Evolutionary conservation across 1,284 basidiomycete species (phyloP), one percentile per base, ranked within the genome.

Genomic region (Heterobasidion parviporum): DNA sequence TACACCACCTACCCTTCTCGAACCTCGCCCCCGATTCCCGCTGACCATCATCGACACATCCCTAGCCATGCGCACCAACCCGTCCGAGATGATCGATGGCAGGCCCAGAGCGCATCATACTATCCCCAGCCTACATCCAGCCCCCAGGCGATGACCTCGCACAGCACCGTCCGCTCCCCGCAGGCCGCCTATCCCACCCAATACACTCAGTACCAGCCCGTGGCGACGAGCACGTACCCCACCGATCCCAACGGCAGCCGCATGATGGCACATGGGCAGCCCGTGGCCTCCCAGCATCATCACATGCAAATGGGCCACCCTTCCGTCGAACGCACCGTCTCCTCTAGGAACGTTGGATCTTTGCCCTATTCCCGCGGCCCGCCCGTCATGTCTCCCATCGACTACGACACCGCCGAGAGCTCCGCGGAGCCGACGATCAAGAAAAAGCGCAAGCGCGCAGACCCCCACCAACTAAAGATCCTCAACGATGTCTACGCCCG

Each of bases 401-500:
- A 69, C 46, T 65, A 65, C 58, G 59, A 61, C 10, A 64, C 65
- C 20, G 56, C 65, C n/a, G 66, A 67, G 54, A 52, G 46, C 35
- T n/a, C 74, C 16, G 76, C 80, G 49, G 87, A 87, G 64, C 80
- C 86, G 16, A 73, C 77, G 32, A 81, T 89, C 63, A 92, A 92
- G 76, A 91, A 90, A 74, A 92, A 92, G 72, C 81, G 89, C 67
- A 89, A 89, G 74, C 81, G 89, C 55, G 89, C 89, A 4, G 87
- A 90, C 63, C 84, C 87, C 8, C 77, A 78, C 44, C 89, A 92
- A 63, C 74, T 92, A 56, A 85, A 87, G 66, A 81, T 88, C 45
- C 74, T 92, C 65, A 91, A 90, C 64, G 87, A 88, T 65, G 84
- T 82, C 0, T 92, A 90, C 65, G 75, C 74, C 58, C 80, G 89